Conservation (phyloP, 2,329 filamentous ascomycete species). For the Cladophialophora chaetospira region DNA sequence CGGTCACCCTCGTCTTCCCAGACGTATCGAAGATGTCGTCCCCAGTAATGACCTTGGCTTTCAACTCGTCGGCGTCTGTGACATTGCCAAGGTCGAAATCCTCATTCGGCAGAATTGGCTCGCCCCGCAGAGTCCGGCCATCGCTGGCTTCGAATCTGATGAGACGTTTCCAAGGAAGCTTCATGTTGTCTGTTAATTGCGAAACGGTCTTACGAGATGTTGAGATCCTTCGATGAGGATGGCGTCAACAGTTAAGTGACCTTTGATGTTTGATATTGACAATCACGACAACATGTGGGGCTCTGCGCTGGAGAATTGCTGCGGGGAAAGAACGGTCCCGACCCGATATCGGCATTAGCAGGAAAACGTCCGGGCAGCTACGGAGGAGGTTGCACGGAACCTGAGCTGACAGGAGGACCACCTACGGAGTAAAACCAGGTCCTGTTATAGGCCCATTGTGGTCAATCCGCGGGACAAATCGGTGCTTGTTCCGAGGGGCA, state of each 20-base stretch:
- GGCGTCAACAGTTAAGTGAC: not conserved
- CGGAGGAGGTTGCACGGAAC: not conserved
- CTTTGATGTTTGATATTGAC: conserved; percentile 3
- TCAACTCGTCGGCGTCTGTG: conserved; percentile 50
- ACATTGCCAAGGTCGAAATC: conserved; percentile 51
- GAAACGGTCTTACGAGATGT: not conserved
- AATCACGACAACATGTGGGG: not conserved
- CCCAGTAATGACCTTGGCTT: conserved; percentile 57
- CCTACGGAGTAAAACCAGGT: not conserved
- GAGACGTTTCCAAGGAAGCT: conserved; percentile 52
- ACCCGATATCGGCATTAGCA: conserved; percentile 1
- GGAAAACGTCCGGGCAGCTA: not conserved
- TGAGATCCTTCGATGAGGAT: not conserved
- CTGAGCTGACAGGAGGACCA: no score
- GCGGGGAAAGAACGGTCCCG: conserved; percentile 21
- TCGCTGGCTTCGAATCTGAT: conserved; percentile 59
- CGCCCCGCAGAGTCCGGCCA: conserved; percentile 53
- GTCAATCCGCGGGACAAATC: no score
- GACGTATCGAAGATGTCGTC: conserved; percentile 51
- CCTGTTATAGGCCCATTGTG: no score
- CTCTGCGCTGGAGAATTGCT: not conserved
- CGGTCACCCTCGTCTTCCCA: conserved; percentile 45
- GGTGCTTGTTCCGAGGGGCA: no score
- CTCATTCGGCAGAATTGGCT: conserved; percentile 53
- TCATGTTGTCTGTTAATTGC: conserved; percentile 8